Conservation (phyloP, 2,329 filamentous ascomycete species). For the Diaporthe ampelina region DNA sequence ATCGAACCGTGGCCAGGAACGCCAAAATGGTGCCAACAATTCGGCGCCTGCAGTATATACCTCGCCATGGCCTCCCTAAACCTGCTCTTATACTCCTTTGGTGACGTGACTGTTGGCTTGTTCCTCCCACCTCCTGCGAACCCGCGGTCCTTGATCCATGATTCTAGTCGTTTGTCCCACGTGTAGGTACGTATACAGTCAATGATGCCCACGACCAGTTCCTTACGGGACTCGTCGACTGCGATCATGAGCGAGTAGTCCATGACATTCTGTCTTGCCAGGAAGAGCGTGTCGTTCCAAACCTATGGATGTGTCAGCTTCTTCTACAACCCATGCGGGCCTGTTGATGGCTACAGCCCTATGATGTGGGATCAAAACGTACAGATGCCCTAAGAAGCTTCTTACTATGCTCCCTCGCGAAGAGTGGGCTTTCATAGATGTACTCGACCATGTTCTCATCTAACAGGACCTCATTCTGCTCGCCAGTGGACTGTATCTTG, state of each 20-base stretch:
- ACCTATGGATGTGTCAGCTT: conserved; percentile 54
- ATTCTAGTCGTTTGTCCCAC: conserved; percentile 99
- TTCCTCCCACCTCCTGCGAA: conserved; percentile 83
- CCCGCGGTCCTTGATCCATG: conserved; percentile 98
- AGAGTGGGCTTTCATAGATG: conserved; percentile 96
- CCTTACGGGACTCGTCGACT: conserved; percentile 89
- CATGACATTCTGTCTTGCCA: conserved; percentile 97
- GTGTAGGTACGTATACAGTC: conserved; percentile 99
- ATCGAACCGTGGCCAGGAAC: conserved; percentile 47
- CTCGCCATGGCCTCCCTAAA: conserved; percentile 96
- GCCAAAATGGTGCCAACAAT: conserved; percentile 81
- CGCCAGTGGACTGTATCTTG: conserved; percentile 94
- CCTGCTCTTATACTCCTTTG: conserved; percentile 96
- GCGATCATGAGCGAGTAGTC: conserved; percentile 99
- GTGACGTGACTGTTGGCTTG: conserved; percentile 94
- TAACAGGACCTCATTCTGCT: conserved; percentile 94
- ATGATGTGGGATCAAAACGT: conserved; percentile 32
- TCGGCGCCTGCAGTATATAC: conserved; percentile 81
- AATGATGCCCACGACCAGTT: conserved; percentile 97
- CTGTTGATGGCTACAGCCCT: too few species aligned
- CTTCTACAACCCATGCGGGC: neutral
- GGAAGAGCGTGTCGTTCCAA: conserved; percentile 97
- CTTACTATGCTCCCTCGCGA: conserved; percentile 95
- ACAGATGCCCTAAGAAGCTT: conserved; percentile 88
- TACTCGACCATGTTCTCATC: conserved; percentile 99